Conservation (phyloP, 441 rosid genomes). For the Gossypium schwendimanii region DNA sequence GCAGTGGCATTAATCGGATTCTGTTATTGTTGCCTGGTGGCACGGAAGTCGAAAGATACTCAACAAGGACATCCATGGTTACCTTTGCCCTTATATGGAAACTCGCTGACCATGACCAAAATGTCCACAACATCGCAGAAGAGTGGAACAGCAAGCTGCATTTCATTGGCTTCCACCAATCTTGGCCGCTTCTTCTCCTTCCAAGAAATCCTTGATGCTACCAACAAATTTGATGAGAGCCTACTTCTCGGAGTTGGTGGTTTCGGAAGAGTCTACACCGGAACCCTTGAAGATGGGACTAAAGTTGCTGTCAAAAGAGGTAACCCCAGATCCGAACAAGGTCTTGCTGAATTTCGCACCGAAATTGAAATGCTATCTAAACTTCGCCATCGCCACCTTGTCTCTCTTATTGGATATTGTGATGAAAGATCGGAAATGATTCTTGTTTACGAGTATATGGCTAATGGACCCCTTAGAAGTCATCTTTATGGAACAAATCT, state of each 20-base stretch:
- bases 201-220: slow-evolving; percentile 84
- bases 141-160: slow-evolving; percentile 78
- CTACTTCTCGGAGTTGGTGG: slow-evolving; percentile 93
- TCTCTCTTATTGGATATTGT: slow-evolving; percentile 92
- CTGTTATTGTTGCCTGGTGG: slow-evolving; percentile 48
- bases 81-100: slow-evolving; percentile 83
- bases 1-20: slow-evolving; percentile 38
- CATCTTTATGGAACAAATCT: slow-evolving; percentile 89
- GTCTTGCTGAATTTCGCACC: slow-evolving; percentile 93
- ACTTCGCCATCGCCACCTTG: slow-evolving; percentile 93
- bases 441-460: slow-evolving; percentile 92
- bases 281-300: slow-evolving; percentile 82
- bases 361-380: slow-evolving; percentile 96
- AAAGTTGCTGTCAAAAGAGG: slow-evolving; percentile 90
- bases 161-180: slow-evolving; percentile 64
- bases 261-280: slow-evolving; percentile 88
- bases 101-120: slow-evolving; percentile 70
- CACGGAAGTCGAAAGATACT: slow-evolving; percentile 41
- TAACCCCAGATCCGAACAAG: slow-evolving; percentile 95
- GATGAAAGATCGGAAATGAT: slow-evolving; percentile 95
- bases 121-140: slow-evolving; percentile 76
- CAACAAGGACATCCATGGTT: slow-evolving; percentile 70
- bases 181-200: slow-evolving; percentile 76
- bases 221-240: slow-evolving; percentile 84
- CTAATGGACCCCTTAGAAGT: slow-evolving; percentile 90